Percentiles rank a stretch among this genome's conserved stretches.
phyloP scores from a whole-genome alignment of 2,329 filamentous ascomycete species.

The Fusarium irregulare region DNA sequence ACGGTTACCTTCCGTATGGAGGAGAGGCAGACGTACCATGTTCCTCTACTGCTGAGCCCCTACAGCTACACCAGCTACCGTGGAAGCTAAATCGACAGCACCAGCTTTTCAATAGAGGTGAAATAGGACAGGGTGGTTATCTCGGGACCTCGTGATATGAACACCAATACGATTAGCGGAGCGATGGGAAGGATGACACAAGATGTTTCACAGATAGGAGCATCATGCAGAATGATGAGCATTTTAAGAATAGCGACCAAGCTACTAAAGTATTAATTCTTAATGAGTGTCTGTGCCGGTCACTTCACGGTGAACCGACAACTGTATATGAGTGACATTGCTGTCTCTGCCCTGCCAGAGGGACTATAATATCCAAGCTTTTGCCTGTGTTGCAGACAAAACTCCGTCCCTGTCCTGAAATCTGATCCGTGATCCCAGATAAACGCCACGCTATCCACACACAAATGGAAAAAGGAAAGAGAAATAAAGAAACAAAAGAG shows the following conservation, averaged over 20 bases:
- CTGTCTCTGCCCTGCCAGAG: constrained; percentile 42
- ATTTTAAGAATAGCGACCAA: constrained; percentile 35
- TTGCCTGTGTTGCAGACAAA: constrained; percentile 15
- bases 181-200: background rate
- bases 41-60: constrained; percentile 80
- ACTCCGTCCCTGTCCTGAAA: constrained; percentile 5
- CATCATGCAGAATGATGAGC: constrained; percentile 4
- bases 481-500: constrained; percentile 10
- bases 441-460: constrained; percentile 42
- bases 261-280: constrained; percentile 38
- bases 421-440: constrained; percentile 4
- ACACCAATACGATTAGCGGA: background rate
- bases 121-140: background rate
- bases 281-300: constrained; percentile 35
- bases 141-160: background rate
- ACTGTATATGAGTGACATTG: constrained; percentile 20
- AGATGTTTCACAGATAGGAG: constrained; percentile 4
- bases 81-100: constrained; percentile 66
- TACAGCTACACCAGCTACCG: constrained; percentile 87
- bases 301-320: constrained; percentile 19
- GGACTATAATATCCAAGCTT: constrained; percentile 30
- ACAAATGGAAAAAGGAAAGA: constrained; percentile 20
- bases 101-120: background rate
- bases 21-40: constrained; percentile 78
- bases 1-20: constrained; percentile 64